These are phyloP conservation scores for Neurospora tetraspora DNA, from an alignment of 495 filamentous ascomycete species.

Conservation along the genomic window DNA sequence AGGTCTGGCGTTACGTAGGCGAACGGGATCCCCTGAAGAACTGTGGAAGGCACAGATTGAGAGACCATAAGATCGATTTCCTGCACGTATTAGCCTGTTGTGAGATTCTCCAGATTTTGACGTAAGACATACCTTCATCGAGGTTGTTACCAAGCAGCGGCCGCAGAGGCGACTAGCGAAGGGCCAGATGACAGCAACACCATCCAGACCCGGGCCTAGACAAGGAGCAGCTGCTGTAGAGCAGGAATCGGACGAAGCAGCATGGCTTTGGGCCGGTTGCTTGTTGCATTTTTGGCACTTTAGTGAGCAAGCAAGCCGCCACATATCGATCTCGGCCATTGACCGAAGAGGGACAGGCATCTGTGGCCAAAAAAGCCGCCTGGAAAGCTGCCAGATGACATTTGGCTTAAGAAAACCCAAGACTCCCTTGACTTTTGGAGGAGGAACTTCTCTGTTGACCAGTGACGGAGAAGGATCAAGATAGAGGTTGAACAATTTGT, in stretches of 20 bases:
- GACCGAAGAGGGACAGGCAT: slow-evolving; percentile 47
- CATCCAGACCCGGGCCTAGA: slow-evolving; percentile 40
- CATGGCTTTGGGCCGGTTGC: background rate
- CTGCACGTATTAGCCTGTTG: slow-evolving; percentile 31
- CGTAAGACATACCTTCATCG: slow-evolving; percentile 45
- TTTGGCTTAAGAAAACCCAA: slow-evolving; percentile 33
- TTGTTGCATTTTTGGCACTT: slow-evolving; percentile 48
- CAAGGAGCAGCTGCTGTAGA: slow-evolving; percentile 26
- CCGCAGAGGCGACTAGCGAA: slow-evolving; percentile 55
- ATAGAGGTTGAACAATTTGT: slow-evolving; percentile 42
- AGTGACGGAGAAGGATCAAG: slow-evolving; percentile 33
- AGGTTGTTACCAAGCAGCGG: slow-evolving; percentile 44
- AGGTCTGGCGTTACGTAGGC: slow-evolving; percentile 48
- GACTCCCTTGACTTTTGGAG: slow-evolving; percentile 11
- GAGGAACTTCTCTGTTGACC: slow-evolving; percentile 14
- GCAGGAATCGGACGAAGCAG: background rate
- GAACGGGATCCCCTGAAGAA: slow-evolving; percentile 55
- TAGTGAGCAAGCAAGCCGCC: slow-evolving; percentile 43
- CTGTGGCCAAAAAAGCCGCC: slow-evolving; percentile 41
- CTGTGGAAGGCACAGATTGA: slow-evolving; percentile 41
- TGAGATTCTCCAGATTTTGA: background rate
- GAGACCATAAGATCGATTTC: slow-evolving; percentile 56
- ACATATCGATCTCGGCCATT: slow-evolving; percentile 52
- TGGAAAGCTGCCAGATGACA: slow-evolving; percentile 50
- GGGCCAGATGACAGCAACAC: slow-evolving; percentile 50